Percentiles rank a stretch among this genome's conserved stretches.
These are phyloP conservation scores for Trichoderma asperelloides DNA, from an alignment of 495 filamentous ascomycete genomes.

Conservation along the genomic window DNA sequence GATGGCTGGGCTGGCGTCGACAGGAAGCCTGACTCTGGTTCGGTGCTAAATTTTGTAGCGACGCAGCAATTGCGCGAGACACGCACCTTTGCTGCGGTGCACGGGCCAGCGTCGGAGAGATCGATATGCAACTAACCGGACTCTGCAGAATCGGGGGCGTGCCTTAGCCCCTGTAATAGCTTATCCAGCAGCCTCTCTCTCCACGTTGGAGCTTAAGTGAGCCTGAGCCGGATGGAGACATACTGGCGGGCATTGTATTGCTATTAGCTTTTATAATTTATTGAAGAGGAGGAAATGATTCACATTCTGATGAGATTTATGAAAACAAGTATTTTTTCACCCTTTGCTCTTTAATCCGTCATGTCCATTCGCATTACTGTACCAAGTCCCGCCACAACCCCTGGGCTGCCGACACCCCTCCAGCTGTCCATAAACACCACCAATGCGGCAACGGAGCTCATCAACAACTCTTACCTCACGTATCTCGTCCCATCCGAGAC, in stretches of 20 bases:
- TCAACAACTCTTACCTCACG: conserved; percentile 63
- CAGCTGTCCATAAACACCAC: not conserved
- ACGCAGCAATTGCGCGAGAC: conserved; percentile 8
- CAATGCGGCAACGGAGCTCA: conserved; percentile 39
- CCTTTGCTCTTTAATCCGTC: not conserved
- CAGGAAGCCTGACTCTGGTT: not conserved
- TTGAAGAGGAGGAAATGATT: not conserved
- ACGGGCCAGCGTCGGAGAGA: conserved; percentile 5
- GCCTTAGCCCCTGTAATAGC: not conserved
- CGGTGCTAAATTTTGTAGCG: conserved; percentile 11
- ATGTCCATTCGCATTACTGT: not conserved
- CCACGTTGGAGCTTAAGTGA: not conserved
- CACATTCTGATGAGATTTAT: not conserved
- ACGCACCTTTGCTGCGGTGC: not conserved
- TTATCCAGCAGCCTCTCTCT: not conserved
- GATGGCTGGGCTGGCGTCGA: not conserved
- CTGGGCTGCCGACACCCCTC: not conserved
- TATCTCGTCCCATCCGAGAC: conserved; percentile 70
- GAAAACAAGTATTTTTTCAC: no score
- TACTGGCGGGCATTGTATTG: not conserved
- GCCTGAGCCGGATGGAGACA: not conserved
- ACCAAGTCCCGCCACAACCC: not conserved
- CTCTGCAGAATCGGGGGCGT: not conserved
- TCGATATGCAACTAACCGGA: not conserved
- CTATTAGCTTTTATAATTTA: not conserved